Percentiles rank a stretch among this genome's conserved stretches.
Evolutionary conservation across 805 yeast species (phyloP).

Genomic region (Candida koratica): DNA sequence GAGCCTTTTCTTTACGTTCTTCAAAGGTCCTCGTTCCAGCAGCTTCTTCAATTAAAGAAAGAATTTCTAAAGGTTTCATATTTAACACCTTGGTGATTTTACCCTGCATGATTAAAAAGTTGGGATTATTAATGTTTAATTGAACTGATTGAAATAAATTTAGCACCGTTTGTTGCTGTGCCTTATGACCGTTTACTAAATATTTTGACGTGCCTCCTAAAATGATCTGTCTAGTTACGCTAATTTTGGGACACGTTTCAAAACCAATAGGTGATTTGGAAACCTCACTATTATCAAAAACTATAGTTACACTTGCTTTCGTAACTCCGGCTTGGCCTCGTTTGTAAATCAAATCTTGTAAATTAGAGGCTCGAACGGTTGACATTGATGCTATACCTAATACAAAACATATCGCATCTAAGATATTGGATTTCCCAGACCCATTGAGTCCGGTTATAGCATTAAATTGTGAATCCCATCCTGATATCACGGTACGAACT

Average conservation of each 20-base stretch:
- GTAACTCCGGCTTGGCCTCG: conserved; percentile 98
- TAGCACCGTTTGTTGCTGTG: conserved; percentile 89
- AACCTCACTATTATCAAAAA: conserved; percentile 81
- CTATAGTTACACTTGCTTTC: conserved; percentile 93
- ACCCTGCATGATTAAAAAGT: conserved; percentile 97
- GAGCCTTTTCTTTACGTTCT: conserved; percentile 87
- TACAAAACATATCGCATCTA: conserved; percentile 98
- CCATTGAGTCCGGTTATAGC: conserved; percentile 98
- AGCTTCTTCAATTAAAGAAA: conserved; percentile 93
- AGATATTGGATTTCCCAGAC: conserved; percentile 92
- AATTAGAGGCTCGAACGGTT: conserved; percentile 89
- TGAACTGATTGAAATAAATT: conserved; percentile 92
- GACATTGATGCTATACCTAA: conserved; percentile 91
- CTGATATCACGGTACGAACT: conserved; percentile 88
- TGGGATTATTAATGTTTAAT: conserved; percentile 93
- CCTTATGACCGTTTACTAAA: conserved; percentile 91
- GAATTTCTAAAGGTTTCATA: conserved; percentile 89
- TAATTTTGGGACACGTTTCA: conserved; percentile 69
- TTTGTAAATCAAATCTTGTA: conserved; percentile 92
- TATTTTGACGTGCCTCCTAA: conserved; percentile 92
- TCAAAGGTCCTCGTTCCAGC: conserved; percentile 97
- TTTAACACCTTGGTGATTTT: conserved; percentile 94
- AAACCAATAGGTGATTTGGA: conserved; percentile 83
- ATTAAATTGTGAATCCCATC: conserved; percentile 95
- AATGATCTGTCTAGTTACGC: conserved; percentile 87